Conservation (phyloP, 2,329 filamentous ascomycete genomes). For the Ophiostoma populinum region DNA sequence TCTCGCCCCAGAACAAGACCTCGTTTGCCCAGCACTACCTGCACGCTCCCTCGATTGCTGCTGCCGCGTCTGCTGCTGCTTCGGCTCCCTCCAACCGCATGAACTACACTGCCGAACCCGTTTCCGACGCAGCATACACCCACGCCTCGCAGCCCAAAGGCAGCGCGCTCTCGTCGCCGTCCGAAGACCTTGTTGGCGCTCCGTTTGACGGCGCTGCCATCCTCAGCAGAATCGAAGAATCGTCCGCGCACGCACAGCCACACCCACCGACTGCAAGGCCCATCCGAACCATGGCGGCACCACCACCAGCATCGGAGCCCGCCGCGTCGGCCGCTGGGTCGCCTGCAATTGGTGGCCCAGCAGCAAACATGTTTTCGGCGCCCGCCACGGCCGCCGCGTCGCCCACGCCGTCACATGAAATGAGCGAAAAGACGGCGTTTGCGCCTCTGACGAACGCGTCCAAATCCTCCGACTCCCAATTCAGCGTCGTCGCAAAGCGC, state of each 20-base stretch:
- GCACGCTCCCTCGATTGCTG: conserved; percentile 2
- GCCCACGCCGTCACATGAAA: conserved; percentile 15
- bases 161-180: conserved; percentile 25
- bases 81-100: conserved; percentile 6
- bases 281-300: conserved; percentile 11
- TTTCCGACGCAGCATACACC: conserved; percentile 2
- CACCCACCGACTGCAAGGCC: neutral
- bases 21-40: conserved; percentile 5
- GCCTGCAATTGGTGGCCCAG: conserved; percentile 2
- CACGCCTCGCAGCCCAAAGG: conserved; percentile 10
- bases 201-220: conserved; percentile 48
- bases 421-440: conserved; percentile 27
- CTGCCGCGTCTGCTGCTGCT: conserved; percentile 7
- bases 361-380: conserved; percentile 5
- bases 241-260: conserved; percentile 20
- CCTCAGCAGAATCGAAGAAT: conserved; percentile 40
- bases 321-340: conserved; percentile 1
- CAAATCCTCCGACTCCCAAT: conserved; percentile 25
- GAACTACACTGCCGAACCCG: conserved; percentile 14
- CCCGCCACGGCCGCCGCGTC: conserved; percentile 8
- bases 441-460: conserved; percentile 10
- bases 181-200: conserved; percentile 45
- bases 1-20: conserved; percentile 2
- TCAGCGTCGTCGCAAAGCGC: conserved; percentile 47
- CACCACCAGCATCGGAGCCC: conserved; percentile 8